These are phyloP conservation scores for Delonix regia DNA, from an alignment of 306 rosid species.

Conservation along the genomic window DNA sequence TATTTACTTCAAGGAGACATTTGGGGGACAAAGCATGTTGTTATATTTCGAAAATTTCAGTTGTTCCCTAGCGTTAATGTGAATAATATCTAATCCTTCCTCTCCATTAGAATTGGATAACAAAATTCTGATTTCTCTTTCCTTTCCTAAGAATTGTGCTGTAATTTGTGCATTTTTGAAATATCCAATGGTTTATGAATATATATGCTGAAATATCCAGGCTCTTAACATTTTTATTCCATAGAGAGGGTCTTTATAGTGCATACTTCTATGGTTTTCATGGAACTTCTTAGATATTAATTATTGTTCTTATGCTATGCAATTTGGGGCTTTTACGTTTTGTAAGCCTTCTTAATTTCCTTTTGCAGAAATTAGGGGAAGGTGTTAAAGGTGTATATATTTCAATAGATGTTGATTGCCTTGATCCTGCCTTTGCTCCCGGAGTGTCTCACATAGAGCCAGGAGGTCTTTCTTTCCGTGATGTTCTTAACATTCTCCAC, in stretches of 20 bases:
- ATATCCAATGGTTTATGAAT: not conserved
- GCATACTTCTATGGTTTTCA: conserved; percentile 19
- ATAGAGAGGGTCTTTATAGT: not conserved
- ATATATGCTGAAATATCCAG: not conserved
- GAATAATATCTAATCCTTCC: not conserved
- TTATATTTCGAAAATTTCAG: not conserved
- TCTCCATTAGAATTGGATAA: not conserved
- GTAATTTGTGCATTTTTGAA: not conserved
- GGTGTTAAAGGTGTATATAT: conserved; percentile 92
- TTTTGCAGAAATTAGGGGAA: conserved; percentile 86
- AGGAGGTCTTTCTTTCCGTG: conserved; percentile 94
- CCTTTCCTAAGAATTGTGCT: not conserved
- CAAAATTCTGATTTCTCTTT: not conserved
- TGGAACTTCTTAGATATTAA: not conserved
- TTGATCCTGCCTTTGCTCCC: conserved; percentile 97
- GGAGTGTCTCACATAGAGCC: conserved; percentile 99
- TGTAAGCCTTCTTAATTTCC: conserved; percentile 16
- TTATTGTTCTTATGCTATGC: not conserved
- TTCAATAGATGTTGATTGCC: conserved; percentile 90
- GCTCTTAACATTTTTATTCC: not conserved
- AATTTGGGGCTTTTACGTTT: not conserved
- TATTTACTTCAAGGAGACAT: not conserved
- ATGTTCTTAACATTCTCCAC: conserved; percentile 86
- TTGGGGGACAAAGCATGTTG: not conserved
- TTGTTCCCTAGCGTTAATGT: not conserved